A percentile compares a stretch with the other conserved stretches of the same genome.
Conservation (phyloP, 108 stramenopile species). For the Skeletonema menzelii region DNA sequence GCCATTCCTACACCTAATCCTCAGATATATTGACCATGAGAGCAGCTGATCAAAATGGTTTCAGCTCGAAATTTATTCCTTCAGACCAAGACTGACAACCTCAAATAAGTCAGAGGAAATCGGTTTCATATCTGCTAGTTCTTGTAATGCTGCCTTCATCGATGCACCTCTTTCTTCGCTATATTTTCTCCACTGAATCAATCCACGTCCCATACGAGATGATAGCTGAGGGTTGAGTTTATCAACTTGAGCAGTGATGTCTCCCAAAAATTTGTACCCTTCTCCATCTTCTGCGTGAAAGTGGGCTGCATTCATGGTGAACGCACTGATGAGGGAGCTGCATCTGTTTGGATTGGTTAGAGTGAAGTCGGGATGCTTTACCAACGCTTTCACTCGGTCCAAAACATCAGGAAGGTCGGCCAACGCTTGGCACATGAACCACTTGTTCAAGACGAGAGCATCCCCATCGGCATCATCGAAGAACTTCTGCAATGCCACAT, state of each 20-base stretch:
- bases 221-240: conserved; percentile 66
- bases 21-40: too few relatives aligned
- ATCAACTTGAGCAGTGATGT: conserved; percentile 42
- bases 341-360: conserved; percentile 79
- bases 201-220: conserved; percentile 57
- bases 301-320: conserved; percentile 57
- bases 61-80: conserved; percentile 10
- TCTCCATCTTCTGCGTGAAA: conserved; percentile 79
- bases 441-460: conserved; percentile 58
- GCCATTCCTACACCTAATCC: too few relatives aligned
- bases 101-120: conserved; percentile 56
- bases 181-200: conserved; percentile 53
- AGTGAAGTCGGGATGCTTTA: conserved; percentile 72
- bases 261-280: conserved; percentile 77
- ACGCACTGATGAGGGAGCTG: conserved; percentile 62
- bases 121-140: conserved; percentile 40
- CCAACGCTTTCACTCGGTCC: conserved; percentile 40
- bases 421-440: conserved; percentile 61
- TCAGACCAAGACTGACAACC: conserved; percentile 49
- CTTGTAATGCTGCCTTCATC: conserved; percentile 46
- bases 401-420: conserved; percentile 48
- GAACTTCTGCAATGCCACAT: conserved; percentile 53
- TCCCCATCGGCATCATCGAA: conserved; percentile 63
- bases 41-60: too few relatives aligned
- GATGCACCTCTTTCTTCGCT: conserved; percentile 31